Percentiles rank a stretch among this genome's conserved stretches.
Evolutionary conservation across 495 filamentous ascomycete genomes (phyloP).

Genomic region (Penicillium turbatum): DNA sequence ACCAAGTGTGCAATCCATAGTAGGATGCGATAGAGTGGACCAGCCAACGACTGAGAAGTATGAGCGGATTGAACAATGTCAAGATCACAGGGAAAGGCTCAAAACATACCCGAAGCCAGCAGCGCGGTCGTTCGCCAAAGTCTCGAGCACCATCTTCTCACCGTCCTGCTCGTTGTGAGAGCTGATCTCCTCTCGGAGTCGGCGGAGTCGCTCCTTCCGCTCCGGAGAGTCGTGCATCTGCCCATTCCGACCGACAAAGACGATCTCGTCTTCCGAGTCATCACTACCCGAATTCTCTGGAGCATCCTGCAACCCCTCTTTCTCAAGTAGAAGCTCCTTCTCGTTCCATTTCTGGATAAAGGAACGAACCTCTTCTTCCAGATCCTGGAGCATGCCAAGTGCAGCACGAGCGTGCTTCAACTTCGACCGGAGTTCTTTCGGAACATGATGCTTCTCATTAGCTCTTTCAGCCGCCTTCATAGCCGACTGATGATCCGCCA

Average conservation of each 20-base stretch:
- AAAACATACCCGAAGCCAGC: conserved; percentile 75
- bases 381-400: conserved; percentile 57
- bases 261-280: conserved; percentile 80
- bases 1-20: conserved; percentile 85
- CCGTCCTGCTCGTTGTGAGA: conserved; percentile 47
- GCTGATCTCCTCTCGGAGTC: conserved; percentile 39
- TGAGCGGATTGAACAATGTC: background rate
- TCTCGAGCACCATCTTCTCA: conserved; percentile 76
- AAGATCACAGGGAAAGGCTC: background rate
- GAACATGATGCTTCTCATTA: conserved; percentile 43
- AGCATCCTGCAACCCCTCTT: conserved; percentile 47
- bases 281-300: conserved; percentile 52
- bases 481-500: conserved; percentile 33
- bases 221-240: conserved; percentile 61
- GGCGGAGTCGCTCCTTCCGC: conserved; percentile 30
- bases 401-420: conserved; percentile 69
- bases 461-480: conserved; percentile 37
- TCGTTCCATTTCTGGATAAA: conserved; percentile 60
- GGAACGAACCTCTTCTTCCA: conserved; percentile 59
- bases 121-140: conserved; percentile 63
- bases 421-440: conserved; percentile 52
- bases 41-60: conserved; percentile 69
- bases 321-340: conserved; percentile 33
- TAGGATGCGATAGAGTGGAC: conserved; percentile 90
- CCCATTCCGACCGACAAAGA: conserved; percentile 80